A percentile compares a stretch with the other conserved stretches of the same genome.
Evolutionary conservation across 441 rosid species (phyloP).

Genomic region (Adansonia grandidieri): DNA sequence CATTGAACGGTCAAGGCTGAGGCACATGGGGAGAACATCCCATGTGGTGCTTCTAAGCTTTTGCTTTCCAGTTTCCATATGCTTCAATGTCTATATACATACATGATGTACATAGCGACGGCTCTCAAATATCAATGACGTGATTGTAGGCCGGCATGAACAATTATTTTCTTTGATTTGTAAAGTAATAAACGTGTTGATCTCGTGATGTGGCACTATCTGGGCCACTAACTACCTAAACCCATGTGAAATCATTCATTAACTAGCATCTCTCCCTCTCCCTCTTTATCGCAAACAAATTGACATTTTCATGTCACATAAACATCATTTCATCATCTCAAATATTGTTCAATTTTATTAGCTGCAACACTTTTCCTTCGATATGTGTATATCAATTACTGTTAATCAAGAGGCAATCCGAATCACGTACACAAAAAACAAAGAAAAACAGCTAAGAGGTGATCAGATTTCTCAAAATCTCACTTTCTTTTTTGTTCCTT

Average conservation of each 20-base stretch:
- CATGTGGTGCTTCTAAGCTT: not conserved
- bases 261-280: not conserved
- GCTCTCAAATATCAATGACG: not conserved
- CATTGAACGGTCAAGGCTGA: not conserved
- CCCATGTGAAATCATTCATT: slow-evolving; percentile 22
- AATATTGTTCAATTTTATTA: not conserved
- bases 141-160: slow-evolving; percentile 4
- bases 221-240: not conserved
- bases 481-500: not conserved
- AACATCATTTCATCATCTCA: not conserved
- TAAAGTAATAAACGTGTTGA: slow-evolving; percentile 8
- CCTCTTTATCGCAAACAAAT: not conserved
- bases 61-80: not conserved
- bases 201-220: not conserved
- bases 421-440: not conserved
- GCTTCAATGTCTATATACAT: not conserved
- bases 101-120: not conserved
- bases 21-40: slow-evolving; percentile 18
- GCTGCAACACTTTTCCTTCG: not conserved
- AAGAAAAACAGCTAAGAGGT: not conserved
- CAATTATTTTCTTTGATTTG: not conserved
- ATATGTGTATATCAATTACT: not conserved
- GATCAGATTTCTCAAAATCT: not conserved
- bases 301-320: slow-evolving; percentile 6
- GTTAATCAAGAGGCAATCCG: not conserved